These are phyloP conservation scores for Lachancea quebecensis DNA, from an alignment of 805 yeast genomes.

Conservation along the genomic window DNA sequence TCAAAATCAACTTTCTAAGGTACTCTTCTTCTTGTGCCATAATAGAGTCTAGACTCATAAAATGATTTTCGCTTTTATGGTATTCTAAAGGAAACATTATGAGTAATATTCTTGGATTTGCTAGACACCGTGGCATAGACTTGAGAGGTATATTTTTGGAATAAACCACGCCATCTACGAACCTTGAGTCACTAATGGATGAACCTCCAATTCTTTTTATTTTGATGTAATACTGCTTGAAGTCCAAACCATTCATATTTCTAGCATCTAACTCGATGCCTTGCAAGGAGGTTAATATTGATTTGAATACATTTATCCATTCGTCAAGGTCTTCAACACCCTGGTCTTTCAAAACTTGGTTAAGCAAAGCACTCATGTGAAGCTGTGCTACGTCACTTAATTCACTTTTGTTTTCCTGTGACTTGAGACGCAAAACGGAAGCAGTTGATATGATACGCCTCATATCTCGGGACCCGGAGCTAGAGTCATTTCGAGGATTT, in stretches of 20 bases:
- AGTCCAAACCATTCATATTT: constrained; percentile 70
- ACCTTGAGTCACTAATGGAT: constrained; percentile 46
- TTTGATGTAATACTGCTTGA: constrained; percentile 75
- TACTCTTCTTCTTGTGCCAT: constrained; percentile 84
- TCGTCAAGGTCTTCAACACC: constrained; percentile 37
- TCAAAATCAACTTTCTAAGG: constrained; percentile 68
- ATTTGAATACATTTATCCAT: constrained; percentile 56
- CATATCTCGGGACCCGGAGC: constrained; percentile 6
- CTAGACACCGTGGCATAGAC: constrained; percentile 60
- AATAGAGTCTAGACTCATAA: constrained; percentile 75
- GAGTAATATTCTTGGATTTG: constrained; percentile 68
- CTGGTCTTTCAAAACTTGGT: constrained; percentile 59
- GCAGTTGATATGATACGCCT: constrained; percentile 5
- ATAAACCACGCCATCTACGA: constrained; percentile 74
- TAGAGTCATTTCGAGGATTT: constrained; percentile 5
- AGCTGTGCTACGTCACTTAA: constrained; percentile 32
- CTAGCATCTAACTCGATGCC: constrained; percentile 51
- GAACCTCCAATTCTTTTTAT: constrained; percentile 83
- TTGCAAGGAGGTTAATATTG: constrained; percentile 49
- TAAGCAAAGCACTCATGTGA: constrained; percentile 46
- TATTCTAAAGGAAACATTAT: constrained; percentile 89
- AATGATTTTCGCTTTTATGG: constrained; percentile 64
- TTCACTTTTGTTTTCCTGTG: constrained; percentile 21
- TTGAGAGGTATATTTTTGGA: constrained; percentile 77
- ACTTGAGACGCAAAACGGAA: constrained; percentile 7